A percentile compares a stretch with the other conserved stretches of the same genome.
Conservation (phyloP, 768 basidiomycete genomes). For the Filobasidium floriforme region DNA sequence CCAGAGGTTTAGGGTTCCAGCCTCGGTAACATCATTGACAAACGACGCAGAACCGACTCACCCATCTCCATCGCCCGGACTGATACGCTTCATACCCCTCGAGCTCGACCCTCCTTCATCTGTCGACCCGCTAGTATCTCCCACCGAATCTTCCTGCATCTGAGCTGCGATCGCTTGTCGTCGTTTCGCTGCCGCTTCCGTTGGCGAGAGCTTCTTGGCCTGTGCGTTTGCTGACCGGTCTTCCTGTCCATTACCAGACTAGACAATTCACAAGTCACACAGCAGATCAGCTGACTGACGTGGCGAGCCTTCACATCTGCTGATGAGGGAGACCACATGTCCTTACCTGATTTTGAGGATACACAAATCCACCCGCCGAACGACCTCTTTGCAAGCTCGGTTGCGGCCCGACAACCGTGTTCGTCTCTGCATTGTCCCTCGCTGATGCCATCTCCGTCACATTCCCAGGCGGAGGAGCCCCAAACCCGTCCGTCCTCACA, state of each 20-base stretch:
- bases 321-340: neutral
- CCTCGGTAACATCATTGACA: neutral
- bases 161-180: neutral
- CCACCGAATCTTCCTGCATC: neutral
- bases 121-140: neutral
- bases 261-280: no score
- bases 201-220: neutral
- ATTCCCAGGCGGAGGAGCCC: neutral
- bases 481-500: conserved; percentile 7
- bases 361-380: conserved; percentile 1
- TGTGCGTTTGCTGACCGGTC: neutral
- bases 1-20: neutral
- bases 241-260: neutral
- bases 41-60: neutral
- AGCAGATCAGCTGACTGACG: no score
- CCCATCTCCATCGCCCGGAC: conserved; percentile 7
- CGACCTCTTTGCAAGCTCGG: neutral
- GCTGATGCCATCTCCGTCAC: neutral
- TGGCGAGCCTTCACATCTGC: no score
- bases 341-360: neutral
- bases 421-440: neutral
- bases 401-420: neutral
- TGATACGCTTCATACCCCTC: conserved; percentile 1
- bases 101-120: neutral
- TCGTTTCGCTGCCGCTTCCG: neutral